Percentiles rank a stretch among this genome's conserved stretches.
Conservation (phyloP, 306 rosid genomes). For the Ziziphus jujuba region DNA sequence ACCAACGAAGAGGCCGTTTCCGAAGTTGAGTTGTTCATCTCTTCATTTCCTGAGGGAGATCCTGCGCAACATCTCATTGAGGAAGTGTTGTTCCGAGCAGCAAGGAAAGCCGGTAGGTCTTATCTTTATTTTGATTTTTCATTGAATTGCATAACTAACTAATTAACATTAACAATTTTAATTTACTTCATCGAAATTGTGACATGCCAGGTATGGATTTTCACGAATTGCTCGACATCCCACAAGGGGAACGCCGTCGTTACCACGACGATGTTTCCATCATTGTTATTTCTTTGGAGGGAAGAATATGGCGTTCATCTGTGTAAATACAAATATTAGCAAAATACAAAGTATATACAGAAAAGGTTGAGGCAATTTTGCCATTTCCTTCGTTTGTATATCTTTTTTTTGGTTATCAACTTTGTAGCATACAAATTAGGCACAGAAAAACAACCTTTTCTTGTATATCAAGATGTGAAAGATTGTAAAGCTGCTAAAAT, state of each 20-base stretch:
- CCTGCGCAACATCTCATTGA: conserved; percentile 84
- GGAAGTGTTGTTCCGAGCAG: conserved; percentile 65
- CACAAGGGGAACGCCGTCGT: conserved; percentile 75
- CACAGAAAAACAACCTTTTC: background rate
- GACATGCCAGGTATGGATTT: conserved; percentile 63
- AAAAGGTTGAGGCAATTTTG: conserved; percentile 18
- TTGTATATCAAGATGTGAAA: background rate
- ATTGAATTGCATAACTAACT: background rate
- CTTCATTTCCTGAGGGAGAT: conserved; percentile 73
- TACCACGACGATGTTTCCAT: conserved; percentile 85
- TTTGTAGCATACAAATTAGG: background rate
- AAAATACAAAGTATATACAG: conserved; percentile 12
- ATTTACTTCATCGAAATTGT: conserved; percentile 11
- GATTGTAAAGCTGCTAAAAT: background rate
- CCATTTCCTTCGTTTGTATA: conserved; percentile 1
- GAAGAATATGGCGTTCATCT: conserved; percentile 72
- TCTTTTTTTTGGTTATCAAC: no score
- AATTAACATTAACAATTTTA: background rate
- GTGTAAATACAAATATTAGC: conserved; percentile 34
- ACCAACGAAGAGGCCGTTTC: conserved; percentile 73
- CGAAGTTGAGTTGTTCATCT: conserved; percentile 64
- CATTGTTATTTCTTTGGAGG: conserved; percentile 68
- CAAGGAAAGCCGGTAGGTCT: conserved; percentile 62
- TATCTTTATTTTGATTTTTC: background rate
- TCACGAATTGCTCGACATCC: conserved; percentile 76